These are phyloP conservation scores for Ganoderma resinaceum DNA, from an alignment of 1,284 basidiomycete species.

Conservation along the genomic window DNA sequence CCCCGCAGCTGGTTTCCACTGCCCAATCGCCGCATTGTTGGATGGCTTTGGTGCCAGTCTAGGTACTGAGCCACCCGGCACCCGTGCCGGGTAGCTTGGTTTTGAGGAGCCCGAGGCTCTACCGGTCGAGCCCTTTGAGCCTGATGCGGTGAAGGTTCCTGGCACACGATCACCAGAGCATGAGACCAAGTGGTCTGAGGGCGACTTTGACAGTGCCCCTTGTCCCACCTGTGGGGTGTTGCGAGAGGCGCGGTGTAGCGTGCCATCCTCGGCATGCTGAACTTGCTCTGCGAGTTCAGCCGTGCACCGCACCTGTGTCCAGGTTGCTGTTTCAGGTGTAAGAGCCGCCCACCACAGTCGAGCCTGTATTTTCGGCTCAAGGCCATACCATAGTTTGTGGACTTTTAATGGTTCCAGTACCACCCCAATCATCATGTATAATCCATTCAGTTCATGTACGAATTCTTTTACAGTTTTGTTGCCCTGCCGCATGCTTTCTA, in stretches of 20 bases:
- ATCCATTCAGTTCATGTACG: background rate
- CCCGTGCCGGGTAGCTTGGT: background rate
- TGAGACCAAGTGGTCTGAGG: background rate
- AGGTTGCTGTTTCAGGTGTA: background rate
- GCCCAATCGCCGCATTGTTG: background rate
- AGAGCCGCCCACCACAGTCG: background rate
- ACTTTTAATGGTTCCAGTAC: background rate
- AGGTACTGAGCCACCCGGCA: background rate
- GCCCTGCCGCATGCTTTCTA: background rate
- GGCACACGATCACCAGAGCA: background rate
- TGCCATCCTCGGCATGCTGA: background rate
- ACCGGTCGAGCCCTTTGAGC: no score
- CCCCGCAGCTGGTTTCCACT: background rate
- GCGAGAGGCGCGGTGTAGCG: background rate
- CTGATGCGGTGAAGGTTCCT: background rate
- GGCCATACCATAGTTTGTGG: background rate
- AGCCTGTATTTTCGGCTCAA: background rate
- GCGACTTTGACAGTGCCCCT: background rate
- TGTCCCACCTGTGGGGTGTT: background rate
- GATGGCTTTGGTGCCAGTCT: background rate
- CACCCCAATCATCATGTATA: background rate
- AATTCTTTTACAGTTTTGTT: background rate
- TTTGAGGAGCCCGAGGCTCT: background rate
- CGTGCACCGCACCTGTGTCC: no score
- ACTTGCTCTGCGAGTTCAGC: no score